phyloP scores from a whole-genome alignment of 768 basidiomycete species.

The Mycena haematopus region DNA sequence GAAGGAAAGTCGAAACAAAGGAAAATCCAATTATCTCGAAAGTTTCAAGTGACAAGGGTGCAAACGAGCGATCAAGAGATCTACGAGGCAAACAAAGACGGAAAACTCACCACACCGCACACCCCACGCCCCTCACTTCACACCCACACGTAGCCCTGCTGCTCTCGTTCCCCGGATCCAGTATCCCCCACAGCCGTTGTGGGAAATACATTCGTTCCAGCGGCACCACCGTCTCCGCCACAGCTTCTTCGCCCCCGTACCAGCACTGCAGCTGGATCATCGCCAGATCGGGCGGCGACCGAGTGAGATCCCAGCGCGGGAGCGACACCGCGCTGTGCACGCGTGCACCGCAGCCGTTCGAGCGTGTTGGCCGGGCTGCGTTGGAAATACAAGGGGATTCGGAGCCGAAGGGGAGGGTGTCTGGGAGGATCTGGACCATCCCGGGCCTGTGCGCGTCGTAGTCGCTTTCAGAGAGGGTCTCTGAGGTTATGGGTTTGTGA shows the following conservation, averaged over 20 bases:
- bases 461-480: background rate
- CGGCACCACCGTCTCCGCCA: conserved; percentile 14
- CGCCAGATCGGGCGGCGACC: background rate
- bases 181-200: background rate
- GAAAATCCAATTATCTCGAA: background rate
- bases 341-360: conserved; percentile 11
- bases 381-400: background rate
- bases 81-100: background rate
- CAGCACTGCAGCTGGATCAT: background rate
- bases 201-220: conserved; percentile 11
- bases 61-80: background rate
- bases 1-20: background rate
- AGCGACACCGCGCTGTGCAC: background rate
- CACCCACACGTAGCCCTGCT: conserved; percentile 4
- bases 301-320: too few species aligned
- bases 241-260: background rate
- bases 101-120: conserved; percentile 13
- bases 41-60: too few species aligned
- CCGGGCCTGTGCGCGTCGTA: conserved; percentile 9
- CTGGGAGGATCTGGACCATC: conserved; percentile 1
- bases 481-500: background rate
- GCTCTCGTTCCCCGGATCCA: background rate
- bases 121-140: conserved; percentile 2
- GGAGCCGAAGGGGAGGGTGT: background rate
- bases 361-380: background rate